These are phyloP conservation scores for Chrysopogon serrulatus DNA, from an alignment of 176 grass and related monocot species.

Conservation along the genomic window DNA sequence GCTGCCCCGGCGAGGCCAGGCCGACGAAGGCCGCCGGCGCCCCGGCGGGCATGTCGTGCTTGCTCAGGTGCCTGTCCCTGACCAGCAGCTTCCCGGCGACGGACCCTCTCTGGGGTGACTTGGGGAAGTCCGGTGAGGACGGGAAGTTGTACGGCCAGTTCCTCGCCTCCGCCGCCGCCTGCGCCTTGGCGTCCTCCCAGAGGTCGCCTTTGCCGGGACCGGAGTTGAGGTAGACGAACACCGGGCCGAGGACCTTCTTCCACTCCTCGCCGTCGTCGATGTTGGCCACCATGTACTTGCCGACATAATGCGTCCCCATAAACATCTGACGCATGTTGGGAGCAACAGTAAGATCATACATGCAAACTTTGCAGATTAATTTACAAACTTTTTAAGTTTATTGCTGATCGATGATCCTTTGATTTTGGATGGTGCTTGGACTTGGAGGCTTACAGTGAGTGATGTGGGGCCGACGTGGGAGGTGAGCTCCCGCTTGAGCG, in stretches of 20 bases:
- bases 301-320: slow-evolving; percentile 56
- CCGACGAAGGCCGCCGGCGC: slow-evolving; percentile 33
- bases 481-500: slow-evolving; percentile 63
- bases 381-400: no score
- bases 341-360: not conserved
- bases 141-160: slow-evolving; percentile 83
- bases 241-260: slow-evolving; percentile 78
- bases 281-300: slow-evolving; percentile 31
- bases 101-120: slow-evolving; percentile 38
- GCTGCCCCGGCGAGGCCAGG: slow-evolving; percentile 48
- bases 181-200: slow-evolving; percentile 75
- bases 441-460: slow-evolving; percentile 33
- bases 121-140: slow-evolving; percentile 48
- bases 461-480: slow-evolving; percentile 80
- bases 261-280: slow-evolving; percentile 51
- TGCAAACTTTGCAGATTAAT: not conserved
- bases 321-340: slow-evolving; percentile 39
- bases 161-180: slow-evolving; percentile 35
- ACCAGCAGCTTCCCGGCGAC: slow-evolving; percentile 34
- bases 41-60: not conserved
- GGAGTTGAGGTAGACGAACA: slow-evolving; percentile 85
- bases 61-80: slow-evolving; percentile 31
- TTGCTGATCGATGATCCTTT: not conserved
- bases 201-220: slow-evolving; percentile 1
- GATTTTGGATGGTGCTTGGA: not conserved